Percentiles rank a stretch among this genome's conserved stretches.
Conservation (phyloP, 441 rosid genomes). For the Francoa sonchifolia region DNA sequence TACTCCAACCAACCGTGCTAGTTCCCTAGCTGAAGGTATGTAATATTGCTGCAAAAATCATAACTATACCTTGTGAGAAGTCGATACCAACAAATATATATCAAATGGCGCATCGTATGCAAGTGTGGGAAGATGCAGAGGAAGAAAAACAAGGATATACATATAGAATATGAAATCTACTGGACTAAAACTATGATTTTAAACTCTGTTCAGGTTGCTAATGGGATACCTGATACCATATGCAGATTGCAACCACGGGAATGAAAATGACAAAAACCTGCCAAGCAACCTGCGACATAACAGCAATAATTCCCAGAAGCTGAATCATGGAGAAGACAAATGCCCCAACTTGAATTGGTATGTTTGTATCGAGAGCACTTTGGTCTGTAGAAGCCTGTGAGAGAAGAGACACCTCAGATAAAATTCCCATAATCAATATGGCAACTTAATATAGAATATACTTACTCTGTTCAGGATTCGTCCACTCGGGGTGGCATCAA, state of each 20-base stretch:
- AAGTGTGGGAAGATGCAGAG: too few relatives aligned
- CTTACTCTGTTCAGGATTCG: slow-evolving; percentile 76
- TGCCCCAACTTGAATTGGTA: slow-evolving; percentile 35
- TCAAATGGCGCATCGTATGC: too few relatives aligned
- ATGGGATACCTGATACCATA: slow-evolving; percentile 66
- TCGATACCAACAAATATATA: too few relatives aligned
- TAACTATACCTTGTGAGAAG: too few relatives aligned
- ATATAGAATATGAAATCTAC: too few relatives aligned
- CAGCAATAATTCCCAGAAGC: slow-evolving; percentile 61
- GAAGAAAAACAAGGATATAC: too few relatives aligned
- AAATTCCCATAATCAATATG: neutral
- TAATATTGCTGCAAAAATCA: slow-evolving; percentile 56
- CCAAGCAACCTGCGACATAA: slow-evolving; percentile 92
- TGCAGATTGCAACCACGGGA: slow-evolving; percentile 53
- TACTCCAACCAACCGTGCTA: slow-evolving; percentile 63
- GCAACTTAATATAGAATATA: neutral
- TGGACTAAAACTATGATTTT: too few relatives aligned
- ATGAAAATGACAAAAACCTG: slow-evolving; percentile 61
- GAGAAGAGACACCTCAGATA: neutral
- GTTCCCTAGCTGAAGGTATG: slow-evolving; percentile 71
- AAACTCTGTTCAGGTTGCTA: too few relatives aligned
- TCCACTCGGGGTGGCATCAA: slow-evolving; percentile 92
- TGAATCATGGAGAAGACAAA: slow-evolving; percentile 43
- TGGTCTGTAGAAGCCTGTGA: slow-evolving; percentile 82
- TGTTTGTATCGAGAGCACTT: slow-evolving; percentile 45